Base-by-base conservation (phyloP, 257 asterid genomes). In the Salvia miltiorrhiza region DNA sequence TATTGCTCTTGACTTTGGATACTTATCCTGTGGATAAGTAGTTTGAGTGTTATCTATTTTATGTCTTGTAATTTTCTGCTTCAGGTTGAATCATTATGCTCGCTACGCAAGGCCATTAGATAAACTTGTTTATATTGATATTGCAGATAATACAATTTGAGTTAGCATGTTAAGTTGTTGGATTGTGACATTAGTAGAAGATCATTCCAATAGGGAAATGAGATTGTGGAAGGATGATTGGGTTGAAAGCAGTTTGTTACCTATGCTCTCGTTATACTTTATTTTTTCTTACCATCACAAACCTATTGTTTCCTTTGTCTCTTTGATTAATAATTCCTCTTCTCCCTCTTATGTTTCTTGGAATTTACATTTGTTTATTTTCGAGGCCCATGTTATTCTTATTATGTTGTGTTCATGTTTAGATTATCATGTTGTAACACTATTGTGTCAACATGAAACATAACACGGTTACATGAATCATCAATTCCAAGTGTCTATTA, bases 1-100 rank as follows among this genome's bases (percentile, higher is more conserved):
- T 93, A 1, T 56, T 10, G 13, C 7, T 40, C 49, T 58, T 8
- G 19, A 60, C 3, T 53, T 50, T 71, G 32, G 21, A 44, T 16
- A 9, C n/a, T 67, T 67, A 3, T 52, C 43, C 4, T 48, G 19
- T 43, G 16, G 32, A 44, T 67, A 2, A 59, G 68, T 64, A 35
- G 20, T 57, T 45, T 44, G 60, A 67, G 39, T 74, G 11, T 57
- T 45, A 23, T 44, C 9, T 26, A 8, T 65, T 8, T 41, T 23
- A 28, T 56, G 30, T 62, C 35, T 44, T 69, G n/a, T 40, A 43
- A 61, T 24, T 19, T 76, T 63, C 57, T 70, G 72, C 65, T 57
- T 65, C 70, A 35, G 59, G 30, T 5, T 19, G 53, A 54, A 24
- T 43, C 30, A 60, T 43, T 61, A 23, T 61, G n/a, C 52, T 48